Conservation (phyloP, 2,329 filamentous ascomycete genomes). For the Chrysoporthe austroafricana region DNA sequence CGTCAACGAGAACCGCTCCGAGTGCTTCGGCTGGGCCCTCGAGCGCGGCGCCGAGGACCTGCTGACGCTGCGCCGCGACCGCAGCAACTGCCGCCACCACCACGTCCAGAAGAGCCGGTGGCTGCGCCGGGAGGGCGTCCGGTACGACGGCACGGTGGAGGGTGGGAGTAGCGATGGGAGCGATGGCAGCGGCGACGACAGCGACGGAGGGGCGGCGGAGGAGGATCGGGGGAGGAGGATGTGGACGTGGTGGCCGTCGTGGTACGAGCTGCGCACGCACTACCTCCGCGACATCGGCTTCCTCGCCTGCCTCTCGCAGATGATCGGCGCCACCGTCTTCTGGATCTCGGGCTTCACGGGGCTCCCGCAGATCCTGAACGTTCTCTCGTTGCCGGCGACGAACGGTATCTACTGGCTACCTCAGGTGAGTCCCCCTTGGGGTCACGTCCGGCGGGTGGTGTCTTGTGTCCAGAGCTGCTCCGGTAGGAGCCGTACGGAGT, state of each 20-base stretch:
- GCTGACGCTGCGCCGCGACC: conserved; percentile 16
- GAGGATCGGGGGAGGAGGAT: conserved; percentile 29
- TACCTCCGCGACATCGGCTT: conserved; percentile 67
- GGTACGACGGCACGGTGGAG: not conserved
- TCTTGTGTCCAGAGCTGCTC: no score
- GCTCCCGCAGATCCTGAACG: conserved; percentile 58
- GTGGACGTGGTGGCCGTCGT: conserved; percentile 66
- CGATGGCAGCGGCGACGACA: not conserved
- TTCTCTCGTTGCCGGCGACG: conserved; percentile 48
- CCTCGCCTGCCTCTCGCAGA: conserved; percentile 59
- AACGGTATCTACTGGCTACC: conserved; percentile 66
- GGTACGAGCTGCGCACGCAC: conserved; percentile 59
- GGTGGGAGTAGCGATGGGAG: not conserved
- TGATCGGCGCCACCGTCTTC: conserved; percentile 65
- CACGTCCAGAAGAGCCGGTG: conserved; percentile 26
- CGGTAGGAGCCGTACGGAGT: no score
- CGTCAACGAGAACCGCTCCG: conserved; percentile 66
- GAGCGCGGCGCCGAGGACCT: conserved; percentile 43
- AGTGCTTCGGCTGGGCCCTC: conserved; percentile 72
- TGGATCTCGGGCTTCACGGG: conserved; percentile 66
- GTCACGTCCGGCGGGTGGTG: no score
- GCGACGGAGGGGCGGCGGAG: not conserved
- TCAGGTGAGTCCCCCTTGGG: conserved; percentile 49
- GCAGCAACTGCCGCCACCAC: conserved; percentile 30
- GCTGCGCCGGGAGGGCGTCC: conserved; percentile 5